Conservation (phyloP, 164 flowering plant species). For the Magnolia officinalis region DNA sequence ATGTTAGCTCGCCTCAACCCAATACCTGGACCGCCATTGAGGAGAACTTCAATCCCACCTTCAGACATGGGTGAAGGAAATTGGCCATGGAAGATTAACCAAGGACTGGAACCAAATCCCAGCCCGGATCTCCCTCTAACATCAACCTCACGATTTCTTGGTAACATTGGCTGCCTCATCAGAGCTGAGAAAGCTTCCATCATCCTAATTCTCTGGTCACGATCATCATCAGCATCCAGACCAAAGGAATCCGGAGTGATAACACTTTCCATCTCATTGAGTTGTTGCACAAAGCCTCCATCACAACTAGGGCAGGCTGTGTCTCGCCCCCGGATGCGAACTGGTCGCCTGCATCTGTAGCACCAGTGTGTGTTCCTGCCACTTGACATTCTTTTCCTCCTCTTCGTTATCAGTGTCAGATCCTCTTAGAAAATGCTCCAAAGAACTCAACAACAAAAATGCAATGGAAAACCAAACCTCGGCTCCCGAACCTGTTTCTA, state of each 20-base stretch:
- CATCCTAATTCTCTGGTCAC: conserved; percentile 42
- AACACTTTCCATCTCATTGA: conserved; percentile 39
- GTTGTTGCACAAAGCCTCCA: conserved; percentile 74
- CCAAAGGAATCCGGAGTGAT: conserved; percentile 47
- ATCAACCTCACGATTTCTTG: conserved; percentile 38
- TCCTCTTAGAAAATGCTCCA: neutral
- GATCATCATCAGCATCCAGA: conserved; percentile 37
- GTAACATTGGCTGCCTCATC: conserved; percentile 53
- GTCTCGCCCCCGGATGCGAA: conserved; percentile 48
- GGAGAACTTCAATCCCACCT: conserved; percentile 52
- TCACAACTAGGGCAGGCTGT: conserved; percentile 51
- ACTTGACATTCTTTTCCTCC: conserved; percentile 45
- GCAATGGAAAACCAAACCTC: conserved; percentile 5
- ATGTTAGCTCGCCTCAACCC: conserved; percentile 57
- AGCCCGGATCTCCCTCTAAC: conserved; percentile 45
- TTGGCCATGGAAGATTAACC: conserved; percentile 74
- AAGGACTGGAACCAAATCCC: conserved; percentile 47
- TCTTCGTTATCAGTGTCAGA: neutral
- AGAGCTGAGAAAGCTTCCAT: conserved; percentile 75
- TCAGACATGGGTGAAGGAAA: conserved; percentile 59
- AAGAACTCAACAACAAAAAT: conserved; percentile 1
- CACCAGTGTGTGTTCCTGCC: conserved; percentile 79
- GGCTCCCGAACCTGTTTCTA: neutral
- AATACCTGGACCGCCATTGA: conserved; percentile 60
- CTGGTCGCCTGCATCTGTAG: conserved; percentile 59